A percentile compares a stretch with the other conserved stretches of the same genome.
Conservation (phyloP, 768 basidiomycete genomes). For the Termitomyces sp. region DNA sequence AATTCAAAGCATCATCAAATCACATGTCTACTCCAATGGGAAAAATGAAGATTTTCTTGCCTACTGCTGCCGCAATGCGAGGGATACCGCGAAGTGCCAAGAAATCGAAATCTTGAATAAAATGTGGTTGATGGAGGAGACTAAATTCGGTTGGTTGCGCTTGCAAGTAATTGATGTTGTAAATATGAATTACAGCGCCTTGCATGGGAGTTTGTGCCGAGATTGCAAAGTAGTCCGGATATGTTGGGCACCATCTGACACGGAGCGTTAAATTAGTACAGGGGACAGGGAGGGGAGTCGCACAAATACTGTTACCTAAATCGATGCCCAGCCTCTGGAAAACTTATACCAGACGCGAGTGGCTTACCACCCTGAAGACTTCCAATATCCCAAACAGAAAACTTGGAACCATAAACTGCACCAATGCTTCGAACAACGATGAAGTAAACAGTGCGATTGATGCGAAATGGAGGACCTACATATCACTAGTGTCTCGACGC, state of each 20-base stretch:
- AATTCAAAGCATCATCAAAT: not conserved
- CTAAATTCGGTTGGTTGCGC: conserved; percentile 56
- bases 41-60: conserved; percentile 52
- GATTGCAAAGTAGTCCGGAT: conserved; percentile 74
- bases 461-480: conserved; percentile 39
- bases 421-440: conserved; percentile 49
- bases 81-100: conserved; percentile 54
- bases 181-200: conserved; percentile 66
- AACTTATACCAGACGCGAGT: conserved; percentile 50
- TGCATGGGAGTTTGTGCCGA: conserved; percentile 51
- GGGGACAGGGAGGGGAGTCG: not conserved
- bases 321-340: conserved; percentile 57
- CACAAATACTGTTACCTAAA: conserved; percentile 48
- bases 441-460: not conserved
- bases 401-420: conserved; percentile 64
- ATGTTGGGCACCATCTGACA: conserved; percentile 70
- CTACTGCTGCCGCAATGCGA: conserved; percentile 62
- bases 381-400: conserved; percentile 72
- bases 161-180: conserved; percentile 60
- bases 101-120: conserved; percentile 75
- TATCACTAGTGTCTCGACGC: conserved; percentile 62
- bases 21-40: conserved; percentile 56
- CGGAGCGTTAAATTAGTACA: not conserved
- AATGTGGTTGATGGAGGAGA: conserved; percentile 56
- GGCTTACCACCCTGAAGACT: conserved; percentile 73